Percentiles rank a stretch among this genome's conserved stretches.
Conservation (phyloP, 1,139 yeast genomes). For the Lipomyces yarrowii region DNA sequence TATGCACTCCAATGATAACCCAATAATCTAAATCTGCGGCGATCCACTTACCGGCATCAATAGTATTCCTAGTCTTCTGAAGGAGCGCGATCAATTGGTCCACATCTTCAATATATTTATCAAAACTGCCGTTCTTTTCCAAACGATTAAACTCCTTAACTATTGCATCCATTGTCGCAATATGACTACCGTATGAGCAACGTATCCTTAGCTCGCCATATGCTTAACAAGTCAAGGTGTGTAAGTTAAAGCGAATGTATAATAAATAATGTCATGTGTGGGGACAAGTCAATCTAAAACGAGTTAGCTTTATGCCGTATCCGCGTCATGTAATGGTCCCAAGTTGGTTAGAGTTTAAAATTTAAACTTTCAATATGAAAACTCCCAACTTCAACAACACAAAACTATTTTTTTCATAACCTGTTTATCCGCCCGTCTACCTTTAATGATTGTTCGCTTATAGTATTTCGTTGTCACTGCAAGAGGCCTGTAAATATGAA, state of each 20-base stretch:
- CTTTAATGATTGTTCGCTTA: background rate
- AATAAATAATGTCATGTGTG: no score
- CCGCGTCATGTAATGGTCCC: background rate
- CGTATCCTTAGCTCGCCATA: background rate
- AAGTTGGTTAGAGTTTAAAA: background rate
- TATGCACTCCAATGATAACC: background rate
- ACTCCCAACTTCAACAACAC: background rate
- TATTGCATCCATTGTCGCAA: slow-evolving; percentile 38
- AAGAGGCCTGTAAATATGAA: slow-evolving; percentile 58
- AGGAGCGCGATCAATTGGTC: slow-evolving; percentile 39
- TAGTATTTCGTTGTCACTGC: background rate
- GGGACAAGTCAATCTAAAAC: background rate
- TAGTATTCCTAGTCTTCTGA: slow-evolving; percentile 35
- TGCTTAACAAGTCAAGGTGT: background rate
- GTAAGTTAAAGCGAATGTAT: no score
- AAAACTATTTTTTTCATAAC: background rate
- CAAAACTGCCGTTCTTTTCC: slow-evolving; percentile 38
- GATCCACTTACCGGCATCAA: slow-evolving; percentile 27
- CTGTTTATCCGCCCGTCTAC: background rate
- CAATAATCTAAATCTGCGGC: background rate
- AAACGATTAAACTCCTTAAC: slow-evolving; percentile 38
- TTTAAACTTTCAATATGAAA: background rate
- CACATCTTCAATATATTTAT: slow-evolving; percentile 39
- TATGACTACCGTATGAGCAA: background rate
- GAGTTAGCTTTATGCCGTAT: background rate